phyloP scores from a whole-genome alignment of 768 basidiomycete genomes.

The Termitomyces sp. region DNA sequence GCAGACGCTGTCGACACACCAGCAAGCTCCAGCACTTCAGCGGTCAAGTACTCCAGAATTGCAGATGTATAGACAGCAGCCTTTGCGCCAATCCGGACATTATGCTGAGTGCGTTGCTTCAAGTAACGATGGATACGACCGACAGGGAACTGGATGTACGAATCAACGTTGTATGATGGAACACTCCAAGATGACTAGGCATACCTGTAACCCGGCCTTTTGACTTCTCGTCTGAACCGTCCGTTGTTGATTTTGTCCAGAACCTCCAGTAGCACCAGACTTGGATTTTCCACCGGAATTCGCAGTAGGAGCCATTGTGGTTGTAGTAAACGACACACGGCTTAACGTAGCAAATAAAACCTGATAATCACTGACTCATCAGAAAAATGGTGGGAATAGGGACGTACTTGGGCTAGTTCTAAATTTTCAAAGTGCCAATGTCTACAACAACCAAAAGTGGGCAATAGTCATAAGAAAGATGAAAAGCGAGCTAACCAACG shows the following conservation, averaged over 20 bases:
- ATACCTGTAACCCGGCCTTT: slow-evolving; percentile 84
- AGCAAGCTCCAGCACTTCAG: slow-evolving; percentile 93
- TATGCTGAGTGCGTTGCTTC: slow-evolving; percentile 88
- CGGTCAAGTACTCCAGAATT: slow-evolving; percentile 93
- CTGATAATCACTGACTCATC: background rate
- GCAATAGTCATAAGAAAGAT: background rate
- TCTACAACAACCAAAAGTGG: background rate
- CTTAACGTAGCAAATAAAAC: background rate
- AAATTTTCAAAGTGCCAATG: background rate
- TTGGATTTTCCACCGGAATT: slow-evolving; percentile 63
- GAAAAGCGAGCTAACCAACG: slow-evolving; percentile 11
- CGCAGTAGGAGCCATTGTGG: slow-evolving; percentile 39
- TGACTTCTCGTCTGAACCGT: slow-evolving; percentile 67
- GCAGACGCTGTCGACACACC: slow-evolving; percentile 43
- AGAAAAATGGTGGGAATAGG: slow-evolving; percentile 7
- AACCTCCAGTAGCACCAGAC: slow-evolving; percentile 30
- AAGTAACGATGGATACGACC: slow-evolving; percentile 97
- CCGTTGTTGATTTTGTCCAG: slow-evolving; percentile 26
- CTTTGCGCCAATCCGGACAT: slow-evolving; percentile 95
- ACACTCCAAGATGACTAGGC: slow-evolving; percentile 5
- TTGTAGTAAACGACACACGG: background rate
- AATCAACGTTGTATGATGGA: background rate
- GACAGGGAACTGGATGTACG: slow-evolving; percentile 73
- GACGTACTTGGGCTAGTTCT: slow-evolving; percentile 6
- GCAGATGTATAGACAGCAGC: slow-evolving; percentile 96